A percentile compares a stretch with the other conserved stretches of the same genome.
Evolutionary conservation across 352 stramenopile genomes (phyloP).

Genomic region (Phytophthora sp.): DNA sequence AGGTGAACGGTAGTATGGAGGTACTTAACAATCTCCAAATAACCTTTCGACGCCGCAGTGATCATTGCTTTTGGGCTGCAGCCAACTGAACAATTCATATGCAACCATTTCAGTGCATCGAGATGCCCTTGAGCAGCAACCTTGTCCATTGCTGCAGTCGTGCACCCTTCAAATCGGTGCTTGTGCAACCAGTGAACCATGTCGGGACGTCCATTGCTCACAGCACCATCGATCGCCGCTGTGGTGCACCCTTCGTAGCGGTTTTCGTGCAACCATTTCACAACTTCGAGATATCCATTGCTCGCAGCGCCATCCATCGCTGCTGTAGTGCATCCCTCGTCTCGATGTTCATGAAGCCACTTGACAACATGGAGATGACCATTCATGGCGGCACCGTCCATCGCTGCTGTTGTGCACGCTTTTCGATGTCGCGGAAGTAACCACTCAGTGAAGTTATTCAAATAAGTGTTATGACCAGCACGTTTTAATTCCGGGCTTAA

Average conservation of each 20-base stretch:
- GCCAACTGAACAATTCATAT: conserved; percentile 2
- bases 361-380: neutral
- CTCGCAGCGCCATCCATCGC: conserved; percentile 14
- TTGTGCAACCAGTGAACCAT: conserved; percentile 13
- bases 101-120: conserved; percentile 7
- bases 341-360: conserved; percentile 10
- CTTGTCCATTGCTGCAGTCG: conserved; percentile 10
- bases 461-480: too few species aligned
- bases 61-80: conserved; percentile 3
- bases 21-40: conserved; percentile 13
- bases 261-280: conserved; percentile 16
- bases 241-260: conserved; percentile 4
- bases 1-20: neutral
- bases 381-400: conserved; percentile 5
- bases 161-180: conserved; percentile 11
- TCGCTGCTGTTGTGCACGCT: conserved; percentile 9
- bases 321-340: conserved; percentile 4
- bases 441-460: too few species aligned
- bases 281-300: neutral
- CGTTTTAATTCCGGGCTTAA: too few species aligned
- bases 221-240: conserved; percentile 8
- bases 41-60: neutral
- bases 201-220: neutral
- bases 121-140: neutral
- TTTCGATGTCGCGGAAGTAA: neutral